phyloP scores from a whole-genome alignment of 1,139 yeast species.

The Yamadazyma siamensis region DNA sequence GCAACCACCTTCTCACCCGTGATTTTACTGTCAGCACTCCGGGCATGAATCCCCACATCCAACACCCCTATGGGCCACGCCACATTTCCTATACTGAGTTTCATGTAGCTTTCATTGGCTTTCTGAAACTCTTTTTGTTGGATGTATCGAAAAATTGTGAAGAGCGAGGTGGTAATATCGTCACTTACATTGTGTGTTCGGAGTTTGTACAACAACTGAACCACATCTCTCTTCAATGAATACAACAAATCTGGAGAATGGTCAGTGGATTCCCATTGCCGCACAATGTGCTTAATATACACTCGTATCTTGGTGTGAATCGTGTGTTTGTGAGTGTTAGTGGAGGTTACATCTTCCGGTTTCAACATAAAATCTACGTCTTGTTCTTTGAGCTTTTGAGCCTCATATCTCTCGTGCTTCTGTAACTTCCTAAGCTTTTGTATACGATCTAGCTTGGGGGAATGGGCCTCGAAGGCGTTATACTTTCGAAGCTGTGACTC shows the following conservation, averaged over 20 bases:
- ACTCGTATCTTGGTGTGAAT: conserved; percentile 45
- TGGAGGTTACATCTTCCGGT: conserved; percentile 33
- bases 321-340: conserved; percentile 20
- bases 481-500: too few species aligned
- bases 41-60: conserved; percentile 75
- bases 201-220: conserved; percentile 58
- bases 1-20: conserved; percentile 37
- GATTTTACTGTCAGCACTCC: conserved; percentile 50
- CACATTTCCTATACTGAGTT: conserved; percentile 79
- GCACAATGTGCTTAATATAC: conserved; percentile 45
- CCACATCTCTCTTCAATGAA: conserved; percentile 61
- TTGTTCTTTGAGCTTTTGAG: conserved; percentile 16
- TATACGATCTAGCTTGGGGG: neutral
- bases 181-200: conserved; percentile 43
- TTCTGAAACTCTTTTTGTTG: conserved; percentile 51
- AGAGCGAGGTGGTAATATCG: conserved; percentile 51
- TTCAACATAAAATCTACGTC: conserved; percentile 23
- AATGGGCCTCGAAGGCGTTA: neutral
- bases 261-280: conserved; percentile 39
- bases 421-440: neutral
- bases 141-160: conserved; percentile 57
- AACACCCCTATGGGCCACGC: conserved; percentile 93
- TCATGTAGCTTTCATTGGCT: conserved; percentile 71
- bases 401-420: conserved; percentile 9
- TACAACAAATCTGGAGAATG: conserved; percentile 18